Evolutionary conservation across 2,329 filamentous ascomycete species (phyloP).

Genomic region (Aspergillus sojae): DNA sequence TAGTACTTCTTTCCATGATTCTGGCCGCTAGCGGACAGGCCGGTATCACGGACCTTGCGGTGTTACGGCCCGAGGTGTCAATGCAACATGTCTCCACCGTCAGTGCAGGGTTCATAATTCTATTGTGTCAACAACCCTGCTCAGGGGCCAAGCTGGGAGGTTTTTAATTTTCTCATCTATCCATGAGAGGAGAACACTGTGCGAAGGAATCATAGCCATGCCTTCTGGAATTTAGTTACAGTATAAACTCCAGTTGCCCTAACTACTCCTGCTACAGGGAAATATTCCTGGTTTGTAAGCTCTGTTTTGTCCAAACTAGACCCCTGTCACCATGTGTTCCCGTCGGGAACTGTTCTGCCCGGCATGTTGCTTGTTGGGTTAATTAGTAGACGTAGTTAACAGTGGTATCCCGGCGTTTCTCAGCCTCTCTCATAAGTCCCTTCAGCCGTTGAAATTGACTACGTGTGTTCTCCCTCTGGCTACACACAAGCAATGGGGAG

Average conservation of each 20-base stretch:
- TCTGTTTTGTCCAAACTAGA: no score
- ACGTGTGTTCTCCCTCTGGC: background rate
- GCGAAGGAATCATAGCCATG: background rate
- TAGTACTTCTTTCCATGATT: background rate
- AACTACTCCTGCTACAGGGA: background rate
- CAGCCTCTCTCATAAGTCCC: background rate
- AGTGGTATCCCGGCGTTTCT: background rate
- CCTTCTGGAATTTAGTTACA: background rate
- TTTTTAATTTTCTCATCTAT: background rate
- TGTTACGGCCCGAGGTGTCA: background rate
- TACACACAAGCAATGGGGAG: background rate
- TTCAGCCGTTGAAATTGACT: background rate
- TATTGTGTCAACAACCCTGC: background rate
- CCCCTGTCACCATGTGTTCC: background rate
- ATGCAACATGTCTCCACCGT: background rate
- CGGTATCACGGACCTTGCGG: background rate
- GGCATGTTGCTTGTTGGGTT: background rate
- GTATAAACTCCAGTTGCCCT: background rate
- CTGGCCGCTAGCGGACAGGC: fast-evolving
- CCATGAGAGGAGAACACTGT: background rate
- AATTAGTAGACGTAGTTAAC: background rate
- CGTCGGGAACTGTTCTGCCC: background rate
- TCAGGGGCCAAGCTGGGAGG: background rate
- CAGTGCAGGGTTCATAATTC: background rate
- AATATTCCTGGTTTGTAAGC: no score